phyloP scores from a whole-genome alignment of 2,329 filamentous ascomycete genomes.

The Chalaropsis thielavioides region DNA sequence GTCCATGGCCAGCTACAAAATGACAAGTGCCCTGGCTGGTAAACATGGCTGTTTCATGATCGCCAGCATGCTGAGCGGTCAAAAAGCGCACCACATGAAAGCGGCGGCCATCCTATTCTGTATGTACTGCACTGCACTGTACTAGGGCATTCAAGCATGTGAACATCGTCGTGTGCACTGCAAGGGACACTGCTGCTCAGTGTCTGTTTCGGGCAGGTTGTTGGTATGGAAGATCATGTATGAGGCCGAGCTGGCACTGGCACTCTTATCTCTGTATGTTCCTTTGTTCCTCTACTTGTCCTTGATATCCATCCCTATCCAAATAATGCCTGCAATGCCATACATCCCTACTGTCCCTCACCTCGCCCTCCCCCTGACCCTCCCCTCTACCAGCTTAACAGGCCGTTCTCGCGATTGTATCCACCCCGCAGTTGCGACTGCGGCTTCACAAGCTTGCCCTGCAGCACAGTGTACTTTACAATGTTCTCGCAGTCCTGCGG shows the following conservation, averaged over 20 bases:
- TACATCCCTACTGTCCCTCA: not conserved
- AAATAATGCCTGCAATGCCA: not conserved
- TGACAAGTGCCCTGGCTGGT: not conserved
- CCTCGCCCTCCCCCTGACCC: not conserved
- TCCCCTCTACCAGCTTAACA: slow-evolving; percentile 65
- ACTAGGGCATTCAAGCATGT: not conserved
- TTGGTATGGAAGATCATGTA: not conserved
- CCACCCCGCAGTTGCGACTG: slow-evolving; percentile 73
- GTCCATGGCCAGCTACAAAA: not conserved
- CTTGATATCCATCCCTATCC: not conserved
- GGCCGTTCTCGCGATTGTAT: slow-evolving; percentile 66
- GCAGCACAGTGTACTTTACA: slow-evolving; percentile 72
- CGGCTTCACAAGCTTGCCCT: slow-evolving; percentile 90
- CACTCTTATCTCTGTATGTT: not conserved
- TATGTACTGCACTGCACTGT: not conserved
- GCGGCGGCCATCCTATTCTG: too few species aligned
- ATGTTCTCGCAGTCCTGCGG: slow-evolving; percentile 92
- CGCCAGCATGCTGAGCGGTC: not conserved
- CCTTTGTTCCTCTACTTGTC: not conserved
- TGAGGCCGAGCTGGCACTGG: not conserved
- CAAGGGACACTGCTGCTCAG: too few species aligned
- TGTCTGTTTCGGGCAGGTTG: not conserved
- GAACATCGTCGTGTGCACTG: not conserved
- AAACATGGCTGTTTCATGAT: not conserved
- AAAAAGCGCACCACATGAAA: not conserved